Evolutionary conservation across 805 yeast species (phyloP).

Genomic region (Yarrowia sp.): DNA sequence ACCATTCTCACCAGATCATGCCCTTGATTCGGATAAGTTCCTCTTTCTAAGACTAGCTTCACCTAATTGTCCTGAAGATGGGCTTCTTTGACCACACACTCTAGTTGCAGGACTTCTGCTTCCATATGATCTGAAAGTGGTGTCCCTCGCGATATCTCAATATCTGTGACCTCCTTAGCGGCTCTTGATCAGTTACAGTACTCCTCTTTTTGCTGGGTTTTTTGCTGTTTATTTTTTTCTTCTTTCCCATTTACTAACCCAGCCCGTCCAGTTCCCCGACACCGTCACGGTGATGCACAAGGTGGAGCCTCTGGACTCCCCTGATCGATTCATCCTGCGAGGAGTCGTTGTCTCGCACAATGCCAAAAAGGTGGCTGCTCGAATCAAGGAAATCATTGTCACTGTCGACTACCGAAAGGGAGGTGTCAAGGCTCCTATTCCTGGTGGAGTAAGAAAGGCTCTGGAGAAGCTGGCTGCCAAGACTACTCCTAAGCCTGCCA

Average conservation of each 20-base stretch:
- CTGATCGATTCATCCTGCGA: conserved; percentile 34
- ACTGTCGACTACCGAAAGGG: conserved; percentile 35
- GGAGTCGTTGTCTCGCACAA: conserved; percentile 37
- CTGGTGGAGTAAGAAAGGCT: conserved; percentile 29
- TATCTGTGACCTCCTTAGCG: no score
- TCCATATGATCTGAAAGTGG: no score
- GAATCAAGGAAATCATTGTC: conserved; percentile 36
- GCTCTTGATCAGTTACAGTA: no score
- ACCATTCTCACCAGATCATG: no score
- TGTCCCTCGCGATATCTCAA: no score
- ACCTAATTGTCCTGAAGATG: no score
- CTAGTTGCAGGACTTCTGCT: no score
- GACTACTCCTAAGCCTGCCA: neutral
- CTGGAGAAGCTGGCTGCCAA: conserved; percentile 26
- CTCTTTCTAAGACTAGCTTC: no score
- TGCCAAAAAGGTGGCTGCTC: conserved; percentile 36
- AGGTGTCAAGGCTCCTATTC: conserved; percentile 36
- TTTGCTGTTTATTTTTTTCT: neutral
- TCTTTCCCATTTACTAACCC: neutral
- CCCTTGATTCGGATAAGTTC: no score
- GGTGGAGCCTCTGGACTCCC: conserved; percentile 30
- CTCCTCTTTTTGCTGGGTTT: no score
- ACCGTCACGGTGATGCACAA: conserved; percentile 35
- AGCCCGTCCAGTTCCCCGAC: conserved; percentile 37
- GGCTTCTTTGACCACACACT: no score